phyloP scores from a whole-genome alignment of 495 filamentous ascomycete species.

The Lophiostoma macrostomum region DNA sequence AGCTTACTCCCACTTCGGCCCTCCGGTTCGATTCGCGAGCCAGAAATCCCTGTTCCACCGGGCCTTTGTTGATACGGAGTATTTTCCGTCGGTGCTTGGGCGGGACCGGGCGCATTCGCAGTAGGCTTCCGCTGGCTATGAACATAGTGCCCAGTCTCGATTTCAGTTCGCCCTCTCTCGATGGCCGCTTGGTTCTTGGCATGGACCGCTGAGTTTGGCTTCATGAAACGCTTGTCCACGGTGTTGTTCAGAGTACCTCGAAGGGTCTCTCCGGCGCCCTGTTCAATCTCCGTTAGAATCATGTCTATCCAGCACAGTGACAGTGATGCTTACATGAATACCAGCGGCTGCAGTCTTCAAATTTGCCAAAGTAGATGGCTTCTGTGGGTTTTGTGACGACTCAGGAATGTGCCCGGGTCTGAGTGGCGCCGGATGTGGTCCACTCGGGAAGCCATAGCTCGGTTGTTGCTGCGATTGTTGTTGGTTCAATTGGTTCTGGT shows the following conservation, averaged over 20 bases:
- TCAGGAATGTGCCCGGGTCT: slow-evolving; percentile 6
- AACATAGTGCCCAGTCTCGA: slow-evolving; percentile 20
- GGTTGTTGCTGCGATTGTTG: slow-evolving; percentile 4
- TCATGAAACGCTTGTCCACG: slow-evolving; percentile 21
- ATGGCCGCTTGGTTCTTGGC: slow-evolving; percentile 22
- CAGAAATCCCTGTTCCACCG: no score
- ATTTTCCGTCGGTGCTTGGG: background rate
- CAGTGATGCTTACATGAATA: slow-evolving; percentile 31
- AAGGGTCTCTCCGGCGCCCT: slow-evolving; percentile 32
- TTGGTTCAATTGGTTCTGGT: background rate
- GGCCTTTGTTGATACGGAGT: background rate
- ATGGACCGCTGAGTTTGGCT: slow-evolving; percentile 2
- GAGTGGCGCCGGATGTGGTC: slow-evolving; percentile 5
- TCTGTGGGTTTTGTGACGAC: slow-evolving; percentile 6
- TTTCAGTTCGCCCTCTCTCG: slow-evolving; percentile 20
- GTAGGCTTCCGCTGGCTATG: background rate
- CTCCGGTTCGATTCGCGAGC: no score
- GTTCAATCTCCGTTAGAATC: background rate
- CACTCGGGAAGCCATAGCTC: background rate
- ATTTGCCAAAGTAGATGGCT: slow-evolving; percentile 25
- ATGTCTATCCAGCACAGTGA: no score
- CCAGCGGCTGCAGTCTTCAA: slow-evolving; percentile 31
- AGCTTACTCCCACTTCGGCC: no score
- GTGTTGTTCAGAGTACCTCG: slow-evolving; percentile 27
- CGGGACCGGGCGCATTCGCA: background rate